phyloP scores from a whole-genome alignment of 352 stramenopile species.

The Aphanomyces cochlioides region DNA sequence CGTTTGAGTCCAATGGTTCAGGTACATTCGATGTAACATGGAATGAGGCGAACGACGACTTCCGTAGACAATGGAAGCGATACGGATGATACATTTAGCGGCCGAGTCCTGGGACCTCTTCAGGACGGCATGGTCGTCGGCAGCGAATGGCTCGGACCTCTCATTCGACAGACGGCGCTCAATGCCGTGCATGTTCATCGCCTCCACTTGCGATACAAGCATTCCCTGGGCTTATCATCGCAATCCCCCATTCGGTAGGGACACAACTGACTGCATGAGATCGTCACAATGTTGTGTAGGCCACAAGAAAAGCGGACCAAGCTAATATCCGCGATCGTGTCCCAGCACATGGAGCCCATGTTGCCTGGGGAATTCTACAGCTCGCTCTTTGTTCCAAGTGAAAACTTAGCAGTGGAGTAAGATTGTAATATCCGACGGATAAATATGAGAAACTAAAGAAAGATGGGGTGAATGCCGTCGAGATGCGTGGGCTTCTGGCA shows the following conservation, averaged over 20 bases:
- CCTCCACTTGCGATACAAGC: constrained; percentile 24
- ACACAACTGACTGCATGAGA: not conserved
- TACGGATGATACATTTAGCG: constrained; percentile 75
- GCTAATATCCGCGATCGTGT: constrained; percentile 62
- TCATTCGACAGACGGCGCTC: constrained; percentile 80
- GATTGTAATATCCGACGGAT: not conserved
- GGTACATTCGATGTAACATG: not conserved
- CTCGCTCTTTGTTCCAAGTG: constrained; percentile 48
- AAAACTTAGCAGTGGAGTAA: not conserved
- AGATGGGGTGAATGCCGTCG: constrained; percentile 11
- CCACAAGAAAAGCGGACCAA: constrained; percentile 65
- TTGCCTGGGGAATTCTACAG: constrained; percentile 84
- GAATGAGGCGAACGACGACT: constrained; percentile 44
- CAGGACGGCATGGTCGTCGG: constrained; percentile 82
- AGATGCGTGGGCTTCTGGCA: constrained; percentile 7
- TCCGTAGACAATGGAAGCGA: constrained; percentile 74
- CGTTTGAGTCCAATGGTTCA: constrained; percentile 58
- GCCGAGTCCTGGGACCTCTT: constrained; percentile 71
- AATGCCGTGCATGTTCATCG: constrained; percentile 46
- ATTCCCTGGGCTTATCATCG: constrained; percentile 25
- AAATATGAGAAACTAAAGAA: constrained; percentile 8
- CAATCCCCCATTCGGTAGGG: constrained; percentile 28
- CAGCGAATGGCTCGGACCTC: constrained; percentile 67
- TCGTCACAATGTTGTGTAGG: constrained; percentile 3
- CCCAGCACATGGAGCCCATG: constrained; percentile 78